Conservation (phyloP, 2,329 filamentous ascomycete genomes). For the Geoglossum cookeanum region DNA sequence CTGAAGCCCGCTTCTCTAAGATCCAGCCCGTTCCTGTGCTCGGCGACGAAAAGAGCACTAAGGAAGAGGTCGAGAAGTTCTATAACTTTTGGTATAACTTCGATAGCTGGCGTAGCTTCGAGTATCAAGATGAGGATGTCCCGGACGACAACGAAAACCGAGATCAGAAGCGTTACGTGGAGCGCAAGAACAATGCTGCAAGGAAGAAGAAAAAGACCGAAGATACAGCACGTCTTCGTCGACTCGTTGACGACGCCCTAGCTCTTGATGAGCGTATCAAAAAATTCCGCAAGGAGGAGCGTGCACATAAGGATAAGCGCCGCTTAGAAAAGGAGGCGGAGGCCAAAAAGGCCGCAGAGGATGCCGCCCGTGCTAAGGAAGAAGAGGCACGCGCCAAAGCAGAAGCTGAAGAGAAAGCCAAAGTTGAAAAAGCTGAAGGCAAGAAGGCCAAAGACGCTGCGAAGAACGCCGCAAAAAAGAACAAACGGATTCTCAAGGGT, state of each 20-base stretch:
- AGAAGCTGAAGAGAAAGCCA: slow-evolving; percentile 73
- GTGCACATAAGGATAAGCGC: slow-evolving; percentile 93
- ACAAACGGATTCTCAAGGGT: slow-evolving; percentile 89
- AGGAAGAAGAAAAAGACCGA: slow-evolving; percentile 99
- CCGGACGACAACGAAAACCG: slow-evolving; percentile 98
- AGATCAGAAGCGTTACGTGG: slow-evolving; percentile 94
- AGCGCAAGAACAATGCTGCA: slow-evolving; percentile 94
- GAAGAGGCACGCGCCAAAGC: slow-evolving; percentile 63
- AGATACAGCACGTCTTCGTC: slow-evolving; percentile 78
- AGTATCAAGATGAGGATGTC: slow-evolving; percentile 97
- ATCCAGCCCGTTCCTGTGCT: slow-evolving; percentile 72
- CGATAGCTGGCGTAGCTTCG: slow-evolving; percentile 92
- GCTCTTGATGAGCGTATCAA: slow-evolving; percentile 88
- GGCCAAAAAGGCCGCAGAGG: slow-evolving; percentile 70
- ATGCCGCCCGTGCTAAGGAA: slow-evolving; percentile 64
- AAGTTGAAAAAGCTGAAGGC: slow-evolving; percentile 58
- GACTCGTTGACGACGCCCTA: slow-evolving; percentile 72
- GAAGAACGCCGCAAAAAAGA: slow-evolving; percentile 99
- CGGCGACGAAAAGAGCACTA: slow-evolving; percentile 64
- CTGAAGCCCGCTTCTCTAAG: slow-evolving; percentile 86
- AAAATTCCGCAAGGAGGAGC: slow-evolving; percentile 82
- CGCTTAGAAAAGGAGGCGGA: slow-evolving; percentile 76
- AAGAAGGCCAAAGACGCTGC: slow-evolving; percentile 99
- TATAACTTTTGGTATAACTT: slow-evolving; percentile 99
- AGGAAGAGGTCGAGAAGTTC: slow-evolving; percentile 82